A percentile compares a stretch with the other conserved stretches of the same genome.
Conservation (phyloP, 2,329 filamentous ascomycete species). For the Coleophoma eucalyptorum region DNA sequence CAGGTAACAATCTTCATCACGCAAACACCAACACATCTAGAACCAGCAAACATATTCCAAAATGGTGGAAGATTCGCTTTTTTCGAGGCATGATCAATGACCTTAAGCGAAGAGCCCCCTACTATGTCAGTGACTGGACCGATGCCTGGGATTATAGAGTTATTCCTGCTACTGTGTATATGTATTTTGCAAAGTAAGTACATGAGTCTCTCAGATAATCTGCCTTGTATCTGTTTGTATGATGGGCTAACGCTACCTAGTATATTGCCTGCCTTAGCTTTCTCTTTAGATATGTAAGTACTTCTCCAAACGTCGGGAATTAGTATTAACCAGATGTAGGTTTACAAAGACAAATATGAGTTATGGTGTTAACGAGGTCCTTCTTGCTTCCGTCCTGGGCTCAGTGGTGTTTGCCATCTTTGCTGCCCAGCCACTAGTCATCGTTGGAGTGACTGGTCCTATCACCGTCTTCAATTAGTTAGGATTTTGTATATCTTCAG, state of each 20-base stretch:
- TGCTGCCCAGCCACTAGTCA: conserved; percentile 81
- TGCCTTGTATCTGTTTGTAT: conserved; percentile 7
- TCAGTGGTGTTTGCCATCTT: conserved; percentile 77
- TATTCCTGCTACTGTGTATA: conserved; percentile 82
- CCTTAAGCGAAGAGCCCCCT: conserved; percentile 69
- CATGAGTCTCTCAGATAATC: neutral
- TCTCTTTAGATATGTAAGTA: conserved; percentile 76
- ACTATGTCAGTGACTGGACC: conserved; percentile 76
- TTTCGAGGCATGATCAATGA: conserved; percentile 82
- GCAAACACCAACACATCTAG: conserved; percentile 11
- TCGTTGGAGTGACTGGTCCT: conserved; percentile 86
- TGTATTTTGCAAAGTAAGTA: conserved; percentile 88
- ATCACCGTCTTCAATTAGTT: conserved; percentile 92
- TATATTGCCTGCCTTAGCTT: conserved; percentile 82
- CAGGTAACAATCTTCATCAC: conserved; percentile 4
- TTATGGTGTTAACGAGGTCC: conserved; percentile 87
- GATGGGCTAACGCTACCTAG: conserved; percentile 36
- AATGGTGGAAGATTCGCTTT: conserved; percentile 72
- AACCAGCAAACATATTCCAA: conserved; percentile 14
- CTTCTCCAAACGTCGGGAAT: neutral
- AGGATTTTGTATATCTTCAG: conserved; percentile 16
- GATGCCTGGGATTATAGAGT: conserved; percentile 92
- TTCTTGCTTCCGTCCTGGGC: conserved; percentile 81
- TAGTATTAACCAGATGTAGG: conserved; percentile 11
- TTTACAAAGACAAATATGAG: conserved; percentile 81